These are phyloP conservation scores for Colletotrichum higginsianum DNA, from an alignment of 2,329 filamentous ascomycete species.

Conservation along the genomic window DNA sequence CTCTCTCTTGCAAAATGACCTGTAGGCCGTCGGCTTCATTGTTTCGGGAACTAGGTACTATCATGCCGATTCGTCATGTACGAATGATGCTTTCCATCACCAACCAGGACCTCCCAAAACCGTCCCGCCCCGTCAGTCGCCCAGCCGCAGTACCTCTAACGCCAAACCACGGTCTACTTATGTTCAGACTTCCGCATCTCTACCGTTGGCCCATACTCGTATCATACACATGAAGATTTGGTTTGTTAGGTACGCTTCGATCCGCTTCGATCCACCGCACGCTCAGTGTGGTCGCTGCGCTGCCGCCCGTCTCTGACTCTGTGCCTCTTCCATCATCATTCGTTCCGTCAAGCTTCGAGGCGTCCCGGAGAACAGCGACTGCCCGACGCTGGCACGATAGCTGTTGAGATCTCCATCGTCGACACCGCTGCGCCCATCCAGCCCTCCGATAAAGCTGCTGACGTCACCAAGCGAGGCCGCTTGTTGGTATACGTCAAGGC, in stretches of 20 bases:
- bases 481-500: conserved; percentile 63
- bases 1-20: background rate
- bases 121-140: conserved; percentile 30
- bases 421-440: conserved; percentile 66
- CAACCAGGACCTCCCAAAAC: conserved; percentile 14
- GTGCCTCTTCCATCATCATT: conserved; percentile 64
- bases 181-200: conserved; percentile 38
- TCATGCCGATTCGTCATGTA: conserved; percentile 37
- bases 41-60: conserved; percentile 27
- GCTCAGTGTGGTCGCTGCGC: conserved; percentile 37
- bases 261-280: conserved; percentile 9
- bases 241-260: background rate
- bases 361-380: conserved; percentile 58
- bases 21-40: conserved; percentile 3
- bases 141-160: conserved; percentile 36
- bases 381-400: conserved; percentile 59
- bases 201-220: conserved; percentile 34
- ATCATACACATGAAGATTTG: conserved; percentile 29
- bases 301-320: conserved; percentile 47
- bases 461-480: conserved; percentile 65
- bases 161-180: conserved; percentile 31
- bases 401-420: conserved; percentile 62
- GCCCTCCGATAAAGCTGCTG: conserved; percentile 66
- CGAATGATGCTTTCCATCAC: conserved; percentile 27
- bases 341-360: conserved; percentile 65